Base-by-base conservation (phyloP, 805 yeast genomes). In the Candida namnaoensis region DNA sequence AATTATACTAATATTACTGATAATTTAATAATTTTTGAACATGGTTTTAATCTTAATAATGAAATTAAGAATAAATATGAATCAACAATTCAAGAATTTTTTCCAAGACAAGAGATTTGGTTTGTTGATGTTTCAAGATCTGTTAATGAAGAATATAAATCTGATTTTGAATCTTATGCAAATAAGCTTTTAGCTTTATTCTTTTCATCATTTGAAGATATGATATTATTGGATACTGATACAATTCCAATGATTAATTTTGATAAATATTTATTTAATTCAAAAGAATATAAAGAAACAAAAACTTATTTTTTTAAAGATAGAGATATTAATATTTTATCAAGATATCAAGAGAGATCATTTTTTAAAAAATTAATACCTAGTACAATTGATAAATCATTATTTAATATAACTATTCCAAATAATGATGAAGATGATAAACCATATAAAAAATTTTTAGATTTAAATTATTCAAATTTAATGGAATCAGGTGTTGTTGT, bases 161-260 rank as follows among this genome's bases (percentile, higher is more conserved):
- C 41, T 3, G 35, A 51, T 26, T 74, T 74, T 46, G 35, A 47
- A 13, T 58, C 50, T 28, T 67, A 69, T 5, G 53, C 59, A 13
- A 66, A 66, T 46, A 80, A 80, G 53, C 67, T 80, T 55, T 50
- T 78, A 28, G 82, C 85, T 1, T 64, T 72, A 24, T 45, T 76
- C 33, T 80, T 80, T 56, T 78, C 71, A 45, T 69, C 80, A 2
- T 76, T 72, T 51, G 78, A 74, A 48, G 80, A 76, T 41, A 68
- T 67, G 58, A 64, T 77, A 33, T 56, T 76, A 48, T 50, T 77
- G 45, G 82, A 77, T 56, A 74, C 81, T 5, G 81, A 76, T 52
- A 46, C 53, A 0, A 76, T 73, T 9, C 64, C 74, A 5, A 56
- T 73, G 38, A 62, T 65, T 34, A 49, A 60, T 5, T n/a, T n/a